Evolutionary conservation across 2,329 filamentous ascomycete species (phyloP), one percentile per base, ranked within the genome.

Genomic region (Trichoderma sp.): DNA sequence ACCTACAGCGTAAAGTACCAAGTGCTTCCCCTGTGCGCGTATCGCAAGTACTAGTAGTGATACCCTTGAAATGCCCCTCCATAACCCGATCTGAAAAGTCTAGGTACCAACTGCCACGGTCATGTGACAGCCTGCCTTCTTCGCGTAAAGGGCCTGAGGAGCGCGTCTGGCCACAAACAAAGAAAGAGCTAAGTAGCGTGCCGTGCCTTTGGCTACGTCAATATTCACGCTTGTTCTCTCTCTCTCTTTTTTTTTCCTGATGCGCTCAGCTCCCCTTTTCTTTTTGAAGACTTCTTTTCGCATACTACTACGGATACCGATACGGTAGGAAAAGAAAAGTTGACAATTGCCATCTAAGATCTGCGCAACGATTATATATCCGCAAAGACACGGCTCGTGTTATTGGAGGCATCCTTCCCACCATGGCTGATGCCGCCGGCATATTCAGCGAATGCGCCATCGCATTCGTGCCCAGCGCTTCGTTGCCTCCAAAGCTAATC

Each of bases 401-500:
- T 26, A 14, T 39, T 43, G 49, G 24, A 43, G 60, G 6, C 49
- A n/a, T 46, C 43, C 14, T 43, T 30, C 24, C 28, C 43, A 71
- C 69, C 60, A 82, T 80, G 78, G 73, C 69, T 49, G 76, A 77
- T 66, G 67, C 71, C 55, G 74, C 74, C n/a, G 69, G 75, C 66
- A 71, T 83, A 68, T 84, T 84, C 72, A 70, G 75, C 70, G 79
- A 83, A 70, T 84, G 82, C 76, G 72, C 75, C 10, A 76, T 85
- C 71, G 81, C 81, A 43, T 85, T 85, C 72, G 82, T 85, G 46
- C 78, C 82, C 1, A 83, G 82, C 74, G 77, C 74, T 46, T 71
- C 74, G 18, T 76, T 85, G 21, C 75, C 81, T 11, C 77, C 80
- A 1, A 82, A 79, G 60, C 71, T 79, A 4, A 82, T 84, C 59